These are phyloP conservation scores for Teratosphaeria destructans DNA, from an alignment of 2,329 filamentous ascomycete genomes.

Conservation along the genomic window DNA sequence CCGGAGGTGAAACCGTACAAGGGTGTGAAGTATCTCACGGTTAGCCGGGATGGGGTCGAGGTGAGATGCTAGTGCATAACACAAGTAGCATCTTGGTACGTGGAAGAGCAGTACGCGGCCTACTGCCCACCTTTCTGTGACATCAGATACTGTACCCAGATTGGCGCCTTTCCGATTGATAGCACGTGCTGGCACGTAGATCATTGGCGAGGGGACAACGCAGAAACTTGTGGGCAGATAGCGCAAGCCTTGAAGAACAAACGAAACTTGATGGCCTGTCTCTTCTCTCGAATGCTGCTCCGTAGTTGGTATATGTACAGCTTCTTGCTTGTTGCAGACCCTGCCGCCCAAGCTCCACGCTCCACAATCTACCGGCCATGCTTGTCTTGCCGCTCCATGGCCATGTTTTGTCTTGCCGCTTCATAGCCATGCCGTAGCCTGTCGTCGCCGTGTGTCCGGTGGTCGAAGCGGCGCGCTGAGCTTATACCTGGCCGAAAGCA, in stretches of 20 bases:
- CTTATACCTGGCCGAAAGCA: conserved; percentile 30
- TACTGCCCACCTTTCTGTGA: neutral
- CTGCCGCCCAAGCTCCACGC: neutral
- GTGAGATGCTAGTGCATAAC: conserved; percentile 28
- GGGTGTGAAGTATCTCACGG: conserved; percentile 91
- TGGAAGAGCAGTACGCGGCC: neutral
- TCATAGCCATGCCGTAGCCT: neutral
- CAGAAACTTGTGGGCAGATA: neutral
- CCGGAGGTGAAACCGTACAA: conserved; percentile 92
- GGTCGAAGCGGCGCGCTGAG: neutral
- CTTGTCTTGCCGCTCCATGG: neutral
- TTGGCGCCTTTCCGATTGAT: too few relatives aligned
- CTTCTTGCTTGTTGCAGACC: neutral
- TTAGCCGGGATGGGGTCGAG: conserved; percentile 47
- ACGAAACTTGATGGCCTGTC: neutral
- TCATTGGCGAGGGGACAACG: neutral
- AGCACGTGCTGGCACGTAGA: too few relatives aligned
- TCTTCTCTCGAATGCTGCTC: neutral
- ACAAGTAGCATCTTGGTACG: neutral
- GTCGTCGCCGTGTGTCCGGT: neutral
- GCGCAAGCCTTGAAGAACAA: neutral
- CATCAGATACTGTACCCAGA: neutral
- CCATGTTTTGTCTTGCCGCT: neutral
- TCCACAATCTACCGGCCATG: neutral
- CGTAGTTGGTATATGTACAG: conserved; percentile 8